phyloP scores from a whole-genome alignment of 768 basidiomycete genomes.

The Trametes cingulata region DNA sequence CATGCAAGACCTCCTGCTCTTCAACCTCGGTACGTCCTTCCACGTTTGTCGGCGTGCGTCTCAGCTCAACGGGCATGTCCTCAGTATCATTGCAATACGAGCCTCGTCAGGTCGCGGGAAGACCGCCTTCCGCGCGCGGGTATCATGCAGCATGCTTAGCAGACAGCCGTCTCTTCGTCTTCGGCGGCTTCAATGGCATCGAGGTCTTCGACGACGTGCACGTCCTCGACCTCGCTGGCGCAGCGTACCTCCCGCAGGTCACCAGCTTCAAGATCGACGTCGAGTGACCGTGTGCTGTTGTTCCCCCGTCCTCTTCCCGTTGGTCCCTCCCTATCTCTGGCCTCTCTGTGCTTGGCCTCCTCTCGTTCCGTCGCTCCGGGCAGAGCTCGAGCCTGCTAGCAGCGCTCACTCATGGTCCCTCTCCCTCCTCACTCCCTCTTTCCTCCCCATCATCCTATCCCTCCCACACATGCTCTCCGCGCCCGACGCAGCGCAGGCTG shows the following conservation, averaged over 20 bases:
- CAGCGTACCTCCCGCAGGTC: slow-evolving; percentile 82
- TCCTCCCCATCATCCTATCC: neutral
- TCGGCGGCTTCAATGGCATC: slow-evolving; percentile 87
- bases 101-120: slow-evolving; percentile 63
- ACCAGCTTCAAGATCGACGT: slow-evolving; percentile 36
- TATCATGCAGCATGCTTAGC: slow-evolving; percentile 84
- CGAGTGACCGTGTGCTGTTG: slow-evolving; percentile 21
- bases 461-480: neutral
- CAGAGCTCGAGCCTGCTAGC: neutral
- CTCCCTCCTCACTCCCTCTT: neutral
- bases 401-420: neutral
- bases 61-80: neutral
- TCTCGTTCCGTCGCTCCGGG: neutral
- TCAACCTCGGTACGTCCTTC: slow-evolving; percentile 81
- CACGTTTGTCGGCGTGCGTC: neutral
- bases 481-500: neutral
- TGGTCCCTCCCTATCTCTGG: neutral
- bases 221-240: slow-evolving; percentile 81
- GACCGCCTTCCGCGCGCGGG: slow-evolving; percentile 71
- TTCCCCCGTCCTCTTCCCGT: neutral
- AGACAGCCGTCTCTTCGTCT: slow-evolving; percentile 82
- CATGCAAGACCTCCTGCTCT: slow-evolving; percentile 70
- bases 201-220: slow-evolving; percentile 85
- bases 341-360: neutral
- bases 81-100: slow-evolving; percentile 87